These are phyloP conservation scores for Kodamaea arcana DNA, from an alignment of 1,139 yeast species.

Conservation along the genomic window DNA sequence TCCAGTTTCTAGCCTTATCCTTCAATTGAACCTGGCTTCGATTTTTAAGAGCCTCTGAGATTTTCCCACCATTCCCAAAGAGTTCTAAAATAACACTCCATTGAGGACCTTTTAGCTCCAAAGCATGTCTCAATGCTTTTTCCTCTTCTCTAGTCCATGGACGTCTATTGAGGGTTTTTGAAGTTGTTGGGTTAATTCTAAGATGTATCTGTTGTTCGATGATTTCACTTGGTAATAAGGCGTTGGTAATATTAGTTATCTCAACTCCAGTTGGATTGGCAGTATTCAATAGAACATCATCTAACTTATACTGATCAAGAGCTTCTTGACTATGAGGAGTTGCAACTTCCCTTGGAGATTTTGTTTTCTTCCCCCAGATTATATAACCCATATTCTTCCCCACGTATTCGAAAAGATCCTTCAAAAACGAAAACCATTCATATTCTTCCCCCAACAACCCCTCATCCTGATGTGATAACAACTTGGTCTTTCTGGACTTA, in stretches of 20 bases:
- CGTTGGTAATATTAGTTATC: constrained; percentile 23
- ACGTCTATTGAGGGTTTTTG: constrained; percentile 42
- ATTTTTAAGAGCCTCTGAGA: constrained; percentile 78
- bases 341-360: constrained; percentile 13
- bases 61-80: constrained; percentile 89
- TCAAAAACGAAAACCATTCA: constrained; percentile 70
- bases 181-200: constrained; percentile 28
- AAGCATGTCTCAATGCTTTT: constrained; percentile 74
- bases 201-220: constrained; percentile 44
- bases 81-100: constrained; percentile 88
- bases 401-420: constrained; percentile 74
- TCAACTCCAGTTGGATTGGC: constrained; percentile 13
- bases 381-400: constrained; percentile 68
- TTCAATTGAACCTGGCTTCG: constrained; percentile 88
- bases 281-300: constrained; percentile 3
- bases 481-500: constrained; percentile 58
- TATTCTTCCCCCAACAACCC: constrained; percentile 52
- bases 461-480: constrained; percentile 46
- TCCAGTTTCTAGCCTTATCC: constrained; percentile 95
- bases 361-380: constrained; percentile 64
- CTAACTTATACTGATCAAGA: neutral
- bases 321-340: constrained; percentile 29
- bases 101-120: constrained; percentile 82
- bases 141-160: constrained; percentile 93
- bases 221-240: constrained; percentile 45